Evolutionary conservation across 2,329 filamentous ascomycete species (phyloP).

Genomic region (Lachnellula arida): DNA sequence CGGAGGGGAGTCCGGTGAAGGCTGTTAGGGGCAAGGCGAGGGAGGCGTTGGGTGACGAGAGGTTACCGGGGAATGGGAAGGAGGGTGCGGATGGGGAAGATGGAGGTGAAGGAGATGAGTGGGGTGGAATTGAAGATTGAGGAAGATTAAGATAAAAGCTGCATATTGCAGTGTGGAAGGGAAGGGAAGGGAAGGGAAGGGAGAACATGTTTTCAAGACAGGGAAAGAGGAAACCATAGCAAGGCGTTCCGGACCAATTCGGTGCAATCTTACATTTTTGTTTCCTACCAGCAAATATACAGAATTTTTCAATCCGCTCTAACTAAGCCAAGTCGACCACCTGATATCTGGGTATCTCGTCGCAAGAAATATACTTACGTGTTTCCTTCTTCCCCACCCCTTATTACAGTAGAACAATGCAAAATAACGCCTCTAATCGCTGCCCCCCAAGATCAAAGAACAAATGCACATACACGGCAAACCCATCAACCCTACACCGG

Average conservation of each 20-base stretch:
- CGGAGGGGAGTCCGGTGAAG: constrained; percentile 58
- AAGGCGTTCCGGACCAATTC: constrained; percentile 7
- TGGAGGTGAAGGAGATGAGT: constrained; percentile 35
- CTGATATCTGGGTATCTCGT: too few species aligned
- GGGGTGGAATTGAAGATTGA: constrained; percentile 32
- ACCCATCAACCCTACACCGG: constrained; percentile 7
- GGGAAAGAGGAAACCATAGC: neutral
- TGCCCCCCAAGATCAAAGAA: neutral
- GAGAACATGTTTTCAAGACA: neutral
- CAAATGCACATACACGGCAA: neutral
- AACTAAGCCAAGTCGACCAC: neutral
- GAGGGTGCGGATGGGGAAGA: constrained; percentile 31
- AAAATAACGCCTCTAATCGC: neutral
- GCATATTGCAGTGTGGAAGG: constrained; percentile 3
- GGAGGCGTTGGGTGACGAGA: constrained; percentile 69
- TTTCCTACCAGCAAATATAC: neutral
- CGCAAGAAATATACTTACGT: too few species aligned
- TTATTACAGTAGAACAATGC: neutral
- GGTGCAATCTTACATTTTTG: neutral
- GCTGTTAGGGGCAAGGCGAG: constrained; percentile 64
- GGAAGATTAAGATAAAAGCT: neutral
- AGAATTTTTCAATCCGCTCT: neutral
- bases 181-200: neutral
- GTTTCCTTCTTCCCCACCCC: too few species aligned
- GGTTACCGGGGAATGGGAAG: constrained; percentile 59